phyloP scores from a whole-genome alignment of 352 stramenopile genomes.

The Globisporangium nodosum region DNA sequence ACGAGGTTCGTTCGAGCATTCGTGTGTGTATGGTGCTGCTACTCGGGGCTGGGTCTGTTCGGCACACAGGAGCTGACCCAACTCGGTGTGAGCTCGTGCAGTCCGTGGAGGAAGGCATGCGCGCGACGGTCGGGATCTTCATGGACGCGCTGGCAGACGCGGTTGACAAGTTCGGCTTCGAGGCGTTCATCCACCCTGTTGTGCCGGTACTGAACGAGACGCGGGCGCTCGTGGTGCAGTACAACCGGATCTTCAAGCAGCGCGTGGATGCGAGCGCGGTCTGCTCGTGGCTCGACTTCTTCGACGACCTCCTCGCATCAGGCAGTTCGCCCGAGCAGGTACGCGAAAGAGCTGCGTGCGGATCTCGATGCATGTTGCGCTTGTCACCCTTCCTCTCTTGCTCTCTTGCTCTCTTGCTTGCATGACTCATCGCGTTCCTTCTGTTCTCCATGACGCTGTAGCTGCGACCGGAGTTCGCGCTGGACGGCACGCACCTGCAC shows the following conservation, averaged over 20 bases:
- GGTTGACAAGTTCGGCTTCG: conserved; percentile 52
- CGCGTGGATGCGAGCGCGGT: conserved; percentile 31
- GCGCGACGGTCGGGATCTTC: conserved; percentile 74
- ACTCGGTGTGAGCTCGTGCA: conserved; percentile 12
- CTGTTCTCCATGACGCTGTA: conserved; percentile 10
- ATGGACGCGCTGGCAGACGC: conserved; percentile 55
- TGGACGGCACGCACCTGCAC: conserved; percentile 87
- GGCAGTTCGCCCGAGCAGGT: conserved; percentile 38
- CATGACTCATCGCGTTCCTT: neutral
- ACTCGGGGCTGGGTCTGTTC: neutral
- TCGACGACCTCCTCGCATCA: conserved; percentile 72
- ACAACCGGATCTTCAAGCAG: conserved; percentile 69
- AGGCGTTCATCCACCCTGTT: conserved; percentile 81
- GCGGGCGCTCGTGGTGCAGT: conserved; percentile 70
- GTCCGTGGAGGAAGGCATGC: conserved; percentile 76
- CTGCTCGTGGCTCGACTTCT: conserved; percentile 88
- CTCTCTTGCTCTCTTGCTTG: too few relatives aligned
- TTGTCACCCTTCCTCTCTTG: too few relatives aligned
- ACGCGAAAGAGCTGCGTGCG: neutral
- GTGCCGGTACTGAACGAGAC: conserved; percentile 89
- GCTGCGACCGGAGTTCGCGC: conserved; percentile 40
- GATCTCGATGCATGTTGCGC: too few relatives aligned
- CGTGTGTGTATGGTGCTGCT: neutral
- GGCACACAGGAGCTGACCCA: too few relatives aligned
- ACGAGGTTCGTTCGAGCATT: conserved; percentile 41